phyloP scores from a whole-genome alignment of 768 basidiomycete species.

The Mycena crocata region DNA sequence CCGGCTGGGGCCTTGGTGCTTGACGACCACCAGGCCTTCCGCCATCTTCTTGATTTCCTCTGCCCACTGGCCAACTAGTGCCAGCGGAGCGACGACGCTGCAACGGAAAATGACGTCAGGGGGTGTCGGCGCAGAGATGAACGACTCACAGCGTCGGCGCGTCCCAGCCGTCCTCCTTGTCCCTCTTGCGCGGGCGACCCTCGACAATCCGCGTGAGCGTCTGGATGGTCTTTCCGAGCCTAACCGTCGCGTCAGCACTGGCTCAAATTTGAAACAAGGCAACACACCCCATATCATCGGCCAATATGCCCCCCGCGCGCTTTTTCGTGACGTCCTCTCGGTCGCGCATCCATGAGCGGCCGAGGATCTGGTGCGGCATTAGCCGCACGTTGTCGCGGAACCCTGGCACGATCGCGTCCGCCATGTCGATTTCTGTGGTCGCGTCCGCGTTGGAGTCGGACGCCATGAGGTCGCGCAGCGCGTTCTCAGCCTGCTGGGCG shows the following conservation, averaged over 20 bases:
- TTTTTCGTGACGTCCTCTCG: slow-evolving; percentile 78
- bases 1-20: slow-evolving; percentile 86
- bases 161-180: slow-evolving; percentile 79
- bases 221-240: slow-evolving; percentile 92
- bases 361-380: slow-evolving; percentile 89
- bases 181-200: slow-evolving; percentile 75
- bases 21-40: slow-evolving; percentile 71
- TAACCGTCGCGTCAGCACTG: slow-evolving; percentile 40
- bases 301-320: slow-evolving; percentile 87
- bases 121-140: not conserved
- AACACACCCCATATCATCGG: slow-evolving; percentile 88
- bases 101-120: slow-evolving; percentile 10
- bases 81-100: slow-evolving; percentile 90
- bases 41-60: slow-evolving; percentile 84
- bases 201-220: slow-evolving; percentile 89
- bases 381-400: slow-evolving; percentile 78
- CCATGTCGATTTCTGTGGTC: slow-evolving; percentile 68
- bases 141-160: slow-evolving; percentile 73
- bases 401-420: slow-evolving; percentile 79
- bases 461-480: slow-evolving; percentile 79
- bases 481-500: slow-evolving; percentile 77
- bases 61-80: slow-evolving; percentile 93
- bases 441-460: slow-evolving; percentile 72
- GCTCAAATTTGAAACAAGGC: not conserved
- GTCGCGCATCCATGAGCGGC: slow-evolving; percentile 88